These are phyloP conservation scores for Cylindrotheca fusiformis DNA, from an alignment of 108 stramenopile genomes.

Conservation along the genomic window DNA sequence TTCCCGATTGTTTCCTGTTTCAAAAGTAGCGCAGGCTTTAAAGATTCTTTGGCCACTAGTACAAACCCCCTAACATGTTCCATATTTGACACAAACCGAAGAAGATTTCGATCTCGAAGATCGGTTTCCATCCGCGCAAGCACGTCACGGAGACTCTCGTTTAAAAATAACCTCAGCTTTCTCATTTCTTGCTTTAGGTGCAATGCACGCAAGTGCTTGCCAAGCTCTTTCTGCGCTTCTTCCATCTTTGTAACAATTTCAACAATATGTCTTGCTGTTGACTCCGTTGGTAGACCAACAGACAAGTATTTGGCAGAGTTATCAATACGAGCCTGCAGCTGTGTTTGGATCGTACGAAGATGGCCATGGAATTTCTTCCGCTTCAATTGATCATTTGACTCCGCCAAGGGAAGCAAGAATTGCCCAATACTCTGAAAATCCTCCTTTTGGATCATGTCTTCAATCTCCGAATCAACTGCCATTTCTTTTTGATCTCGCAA, in stretches of 20 bases:
- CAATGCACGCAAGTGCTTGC: slow-evolving; percentile 15
- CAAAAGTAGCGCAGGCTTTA: background rate
- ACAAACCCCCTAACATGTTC: background rate
- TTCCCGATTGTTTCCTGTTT: background rate
- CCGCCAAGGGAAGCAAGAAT: slow-evolving; percentile 36
- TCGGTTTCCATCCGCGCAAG: background rate
- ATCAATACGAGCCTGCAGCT: slow-evolving; percentile 12
- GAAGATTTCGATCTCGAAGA: background rate
- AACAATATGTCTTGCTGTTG: slow-evolving; percentile 14
- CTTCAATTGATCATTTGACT: slow-evolving; percentile 50
- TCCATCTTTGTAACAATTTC: slow-evolving; percentile 20
- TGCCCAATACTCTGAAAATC: slow-evolving; percentile 41
- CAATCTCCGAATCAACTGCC: slow-evolving; percentile 34
- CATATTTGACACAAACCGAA: background rate
- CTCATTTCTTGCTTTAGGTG: background rate
- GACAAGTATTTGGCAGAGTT: background rate
- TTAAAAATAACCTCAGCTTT: background rate
- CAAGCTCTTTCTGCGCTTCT: slow-evolving; percentile 6
- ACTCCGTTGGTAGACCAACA: slow-evolving; percentile 5
- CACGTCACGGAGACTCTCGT: background rate
- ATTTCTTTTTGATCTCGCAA: slow-evolving; percentile 44
- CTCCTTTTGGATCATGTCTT: slow-evolving; percentile 29
- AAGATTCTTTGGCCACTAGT: background rate
- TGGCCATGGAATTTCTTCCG: slow-evolving; percentile 33
- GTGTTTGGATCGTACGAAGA: slow-evolving; percentile 19